These are phyloP conservation scores for Balakata baccata DNA, from an alignment of 345 rosid genomes.

Conservation along the genomic window DNA sequence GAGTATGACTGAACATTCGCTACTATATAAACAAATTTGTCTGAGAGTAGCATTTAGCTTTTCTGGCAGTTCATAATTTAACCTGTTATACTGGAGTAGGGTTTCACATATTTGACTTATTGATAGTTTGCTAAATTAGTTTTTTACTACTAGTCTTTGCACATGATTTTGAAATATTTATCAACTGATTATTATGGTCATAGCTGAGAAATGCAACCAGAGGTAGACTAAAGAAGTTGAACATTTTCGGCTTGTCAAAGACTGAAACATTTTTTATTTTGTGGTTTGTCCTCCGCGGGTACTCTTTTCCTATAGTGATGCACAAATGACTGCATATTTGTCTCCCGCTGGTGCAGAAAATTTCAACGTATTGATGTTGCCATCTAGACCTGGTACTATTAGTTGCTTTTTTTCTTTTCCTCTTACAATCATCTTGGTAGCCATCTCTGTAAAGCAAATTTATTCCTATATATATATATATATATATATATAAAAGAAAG, in stretches of 20 bases:
- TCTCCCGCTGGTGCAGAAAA: too few species aligned
- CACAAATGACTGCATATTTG: neutral
- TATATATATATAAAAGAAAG: too few species aligned
- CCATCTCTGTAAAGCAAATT: too few species aligned
- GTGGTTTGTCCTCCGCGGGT: conserved; percentile 62
- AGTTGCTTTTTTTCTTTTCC: neutral
- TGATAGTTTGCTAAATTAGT: neutral
- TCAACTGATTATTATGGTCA: too few species aligned
- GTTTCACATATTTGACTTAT: neutral
- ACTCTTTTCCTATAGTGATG: conserved; percentile 53
- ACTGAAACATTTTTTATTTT: too few species aligned
- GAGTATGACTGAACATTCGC: neutral
- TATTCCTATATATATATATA: too few species aligned
- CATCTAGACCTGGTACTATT: neutral
- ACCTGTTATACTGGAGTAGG: neutral
- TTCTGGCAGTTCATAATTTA: neutral
- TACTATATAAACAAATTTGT: neutral
- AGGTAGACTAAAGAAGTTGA: too few species aligned
- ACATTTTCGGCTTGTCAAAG: too few species aligned
- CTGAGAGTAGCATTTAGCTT: neutral
- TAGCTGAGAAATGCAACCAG: too few species aligned
- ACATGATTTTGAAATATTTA: too few species aligned
- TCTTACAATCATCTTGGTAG: too few species aligned
- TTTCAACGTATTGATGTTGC: neutral
- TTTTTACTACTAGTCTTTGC: neutral